Percentiles rank a stretch among this genome's conserved stretches.
These are phyloP conservation scores for Athelia sp. DNA, from an alignment of 1,284 basidiomycete genomes.

Conservation along the genomic window DNA sequence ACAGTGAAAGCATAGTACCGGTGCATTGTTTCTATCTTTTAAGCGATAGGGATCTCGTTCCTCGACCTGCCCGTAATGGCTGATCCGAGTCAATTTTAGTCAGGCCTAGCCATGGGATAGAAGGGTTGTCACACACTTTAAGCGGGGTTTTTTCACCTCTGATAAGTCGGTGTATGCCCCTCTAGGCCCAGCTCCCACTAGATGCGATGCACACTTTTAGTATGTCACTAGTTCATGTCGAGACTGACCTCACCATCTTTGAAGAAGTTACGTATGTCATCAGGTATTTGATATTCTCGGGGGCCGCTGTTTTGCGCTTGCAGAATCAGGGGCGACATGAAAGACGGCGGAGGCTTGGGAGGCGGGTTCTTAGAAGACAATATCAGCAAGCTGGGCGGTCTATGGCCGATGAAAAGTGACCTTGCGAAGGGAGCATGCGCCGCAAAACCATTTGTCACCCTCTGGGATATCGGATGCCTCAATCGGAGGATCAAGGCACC, in stretches of 20 bases:
- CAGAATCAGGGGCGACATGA: constrained; percentile 67
- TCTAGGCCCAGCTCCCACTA: constrained; percentile 69
- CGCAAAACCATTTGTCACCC: constrained; percentile 93
- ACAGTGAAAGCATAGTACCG: constrained; percentile 88
- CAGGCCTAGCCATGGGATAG: constrained; percentile 6
- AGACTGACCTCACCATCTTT: constrained; percentile 63
- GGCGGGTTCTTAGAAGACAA: constrained; percentile 51
- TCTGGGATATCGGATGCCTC: constrained; percentile 81
- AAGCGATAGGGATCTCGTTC: constrained; percentile 88
- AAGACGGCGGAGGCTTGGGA: constrained; percentile 52
- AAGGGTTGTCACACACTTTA: constrained; percentile 55
- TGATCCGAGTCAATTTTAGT: constrained; percentile 26
- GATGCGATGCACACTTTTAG: no score
- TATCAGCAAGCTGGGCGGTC: constrained; percentile 5
- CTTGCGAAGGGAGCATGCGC: constrained; percentile 64
- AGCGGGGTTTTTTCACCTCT: constrained; percentile 69
- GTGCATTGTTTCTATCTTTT: constrained; percentile 78
- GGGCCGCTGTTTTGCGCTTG: constrained; percentile 63
- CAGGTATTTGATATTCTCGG: constrained; percentile 84
- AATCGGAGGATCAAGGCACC: constrained; percentile 94
- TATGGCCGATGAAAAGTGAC: constrained; percentile 34
- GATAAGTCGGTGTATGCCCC: constrained; percentile 78
- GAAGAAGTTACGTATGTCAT: constrained; percentile 83
- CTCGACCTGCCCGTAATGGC: constrained; percentile 85
- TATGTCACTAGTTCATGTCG: constrained; percentile 9